These are phyloP conservation scores for Hippophae tibetana DNA, from an alignment of 306 rosid genomes.

Conservation along the genomic window DNA sequence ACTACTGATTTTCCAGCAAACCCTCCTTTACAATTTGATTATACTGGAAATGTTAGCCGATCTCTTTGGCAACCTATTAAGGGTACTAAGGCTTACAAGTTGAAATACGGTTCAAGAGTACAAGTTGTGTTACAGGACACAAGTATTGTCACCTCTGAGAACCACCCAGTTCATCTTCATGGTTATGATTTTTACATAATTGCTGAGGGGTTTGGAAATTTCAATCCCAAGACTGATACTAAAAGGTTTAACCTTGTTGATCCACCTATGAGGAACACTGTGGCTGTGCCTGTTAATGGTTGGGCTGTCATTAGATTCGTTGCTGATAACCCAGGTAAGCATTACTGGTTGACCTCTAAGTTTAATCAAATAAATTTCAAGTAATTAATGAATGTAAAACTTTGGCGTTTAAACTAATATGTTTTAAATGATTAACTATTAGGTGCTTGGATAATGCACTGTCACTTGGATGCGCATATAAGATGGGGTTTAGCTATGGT, in stretches of 20 bases:
- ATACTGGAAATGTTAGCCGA: constrained; percentile 77
- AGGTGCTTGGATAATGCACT: constrained; percentile 94
- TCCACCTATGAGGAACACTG: constrained; percentile 82
- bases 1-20: constrained; percentile 69
- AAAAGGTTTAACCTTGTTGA: constrained; percentile 74
- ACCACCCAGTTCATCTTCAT: constrained; percentile 88
- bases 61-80: constrained; percentile 64
- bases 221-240: constrained; percentile 47
- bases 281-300: constrained; percentile 71
- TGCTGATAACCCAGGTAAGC: constrained; percentile 85
- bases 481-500: constrained; percentile 93
- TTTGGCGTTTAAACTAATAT: constrained; percentile 1
- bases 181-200: constrained; percentile 82
- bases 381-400: not conserved
- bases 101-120: constrained; percentile 68
- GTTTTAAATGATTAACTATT: constrained; percentile 1
- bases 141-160: constrained; percentile 60
- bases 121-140: constrained; percentile 85
- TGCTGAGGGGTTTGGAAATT: constrained; percentile 86
- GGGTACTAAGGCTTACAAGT: constrained; percentile 51
- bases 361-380: not conserved
- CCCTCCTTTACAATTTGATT: constrained; percentile 56
- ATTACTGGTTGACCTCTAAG: not conserved
- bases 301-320: constrained; percentile 94
- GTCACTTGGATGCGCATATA: constrained; percentile 94